These are phyloP conservation scores for Penicillium digitatum DNA, from an alignment of 2,329 filamentous ascomycete genomes.

Conservation along the genomic window DNA sequence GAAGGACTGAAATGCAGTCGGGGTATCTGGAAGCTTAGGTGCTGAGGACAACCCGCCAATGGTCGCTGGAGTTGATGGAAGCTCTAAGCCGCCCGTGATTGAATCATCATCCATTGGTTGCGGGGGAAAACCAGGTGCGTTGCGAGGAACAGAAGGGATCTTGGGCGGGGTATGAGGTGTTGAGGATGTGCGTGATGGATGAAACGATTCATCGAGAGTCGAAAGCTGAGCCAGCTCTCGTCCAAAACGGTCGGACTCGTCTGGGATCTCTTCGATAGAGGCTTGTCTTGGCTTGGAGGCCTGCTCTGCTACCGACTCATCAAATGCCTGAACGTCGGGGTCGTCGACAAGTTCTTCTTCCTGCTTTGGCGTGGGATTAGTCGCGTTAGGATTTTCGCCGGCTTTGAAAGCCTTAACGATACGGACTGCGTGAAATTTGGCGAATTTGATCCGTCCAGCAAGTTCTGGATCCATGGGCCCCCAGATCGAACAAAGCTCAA, in stretches of 20 bases:
- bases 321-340: constrained; percentile 58
- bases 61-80: constrained; percentile 39
- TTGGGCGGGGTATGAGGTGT: constrained; percentile 31
- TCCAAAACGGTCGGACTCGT: constrained; percentile 52
- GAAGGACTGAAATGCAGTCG: constrained; percentile 41
- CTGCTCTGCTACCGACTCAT: constrained; percentile 43
- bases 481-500: constrained; percentile 86
- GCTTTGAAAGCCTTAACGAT: constrained; percentile 89
- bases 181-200: constrained; percentile 47
- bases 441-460: constrained; percentile 85
- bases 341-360: constrained; percentile 52
- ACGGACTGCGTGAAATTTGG: constrained; percentile 89
- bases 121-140: constrained; percentile 24
- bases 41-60: constrained; percentile 30
- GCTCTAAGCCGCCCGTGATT: constrained; percentile 32
- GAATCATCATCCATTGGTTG: constrained; percentile 37
- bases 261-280: constrained; percentile 58
- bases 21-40: constrained; percentile 34
- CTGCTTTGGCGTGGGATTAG: constrained; percentile 68
- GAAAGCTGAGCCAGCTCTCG: constrained; percentile 46
- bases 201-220: constrained; percentile 49
- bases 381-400: constrained; percentile 85
- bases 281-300: constrained; percentile 47
- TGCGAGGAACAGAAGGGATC: constrained; percentile 23
- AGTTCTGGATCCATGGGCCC: constrained; percentile 68